phyloP scores from a whole-genome alignment of 768 basidiomycete species.

The Pleurotus giganteus region DNA sequence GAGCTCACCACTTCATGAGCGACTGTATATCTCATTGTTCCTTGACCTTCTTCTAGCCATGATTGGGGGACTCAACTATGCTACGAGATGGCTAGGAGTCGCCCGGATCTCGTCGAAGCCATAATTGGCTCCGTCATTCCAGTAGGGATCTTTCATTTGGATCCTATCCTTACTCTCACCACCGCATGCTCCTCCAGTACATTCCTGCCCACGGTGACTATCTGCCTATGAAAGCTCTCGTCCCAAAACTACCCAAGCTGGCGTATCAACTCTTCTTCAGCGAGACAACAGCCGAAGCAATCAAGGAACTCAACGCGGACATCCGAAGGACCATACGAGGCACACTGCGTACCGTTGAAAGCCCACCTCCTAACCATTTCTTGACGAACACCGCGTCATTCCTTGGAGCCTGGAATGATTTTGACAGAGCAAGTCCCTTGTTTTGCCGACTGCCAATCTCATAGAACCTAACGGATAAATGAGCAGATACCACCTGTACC shows the following conservation, averaged over 20 bases:
- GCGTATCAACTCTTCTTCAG: slow-evolving; percentile 68
- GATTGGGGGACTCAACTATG: slow-evolving; percentile 75
- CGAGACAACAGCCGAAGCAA: slow-evolving; percentile 41
- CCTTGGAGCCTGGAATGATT: slow-evolving; percentile 48
- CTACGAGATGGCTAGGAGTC: slow-evolving; percentile 64
- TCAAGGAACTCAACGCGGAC: slow-evolving; percentile 53
- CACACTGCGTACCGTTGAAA: slow-evolving; percentile 48
- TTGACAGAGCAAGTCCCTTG: slow-evolving; percentile 35
- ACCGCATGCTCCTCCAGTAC: slow-evolving; percentile 42
- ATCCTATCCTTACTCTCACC: neutral
- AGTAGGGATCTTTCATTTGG: slow-evolving; percentile 32
- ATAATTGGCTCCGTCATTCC: slow-evolving; percentile 62
- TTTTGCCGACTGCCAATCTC: neutral
- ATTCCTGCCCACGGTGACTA: slow-evolving; percentile 51
- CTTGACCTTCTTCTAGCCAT: slow-evolving; percentile 40
- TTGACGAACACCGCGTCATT: slow-evolving; percentile 49
- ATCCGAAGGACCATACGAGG: slow-evolving; percentile 56
- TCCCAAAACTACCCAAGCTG: slow-evolving; percentile 45
- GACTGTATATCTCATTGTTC: neutral
- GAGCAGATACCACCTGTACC: slow-evolving; percentile 57
- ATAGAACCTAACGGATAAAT: neutral
- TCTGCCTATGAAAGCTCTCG: slow-evolving; percentile 40
- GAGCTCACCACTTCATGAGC: slow-evolving; percentile 11
- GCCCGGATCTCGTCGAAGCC: slow-evolving; percentile 61
- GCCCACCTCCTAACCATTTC: slow-evolving; percentile 56